Conservation (phyloP, 2,329 filamentous ascomycete species). For the Juglanconis juglandina region DNA sequence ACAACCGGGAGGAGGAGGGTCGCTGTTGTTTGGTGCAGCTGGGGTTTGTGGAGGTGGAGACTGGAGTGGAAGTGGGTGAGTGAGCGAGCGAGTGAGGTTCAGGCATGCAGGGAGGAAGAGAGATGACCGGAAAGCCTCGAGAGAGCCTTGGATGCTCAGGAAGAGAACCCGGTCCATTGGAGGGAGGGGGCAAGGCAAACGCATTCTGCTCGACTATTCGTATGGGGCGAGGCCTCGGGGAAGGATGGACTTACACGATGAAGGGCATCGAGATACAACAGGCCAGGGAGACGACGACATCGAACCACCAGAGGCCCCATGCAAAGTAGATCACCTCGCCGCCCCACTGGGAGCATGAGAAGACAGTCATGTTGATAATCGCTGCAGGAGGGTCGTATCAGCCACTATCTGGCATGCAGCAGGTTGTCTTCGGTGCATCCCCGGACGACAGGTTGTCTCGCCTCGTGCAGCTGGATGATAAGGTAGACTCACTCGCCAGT, state of each 20-base stretch:
- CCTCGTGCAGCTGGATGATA: constrained; percentile 1
- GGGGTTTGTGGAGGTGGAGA: constrained; percentile 27
- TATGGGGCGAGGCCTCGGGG: constrained; percentile 54
- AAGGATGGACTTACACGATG: constrained; percentile 59
- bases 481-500: constrained; percentile 35
- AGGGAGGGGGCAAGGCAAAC: not conserved
- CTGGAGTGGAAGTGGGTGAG: not conserved
- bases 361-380: constrained; percentile 57
- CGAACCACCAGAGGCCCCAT: constrained; percentile 53
- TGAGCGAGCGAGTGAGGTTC: constrained; percentile 37
- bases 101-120: constrained; percentile 46
- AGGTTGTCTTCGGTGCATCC: not conserved
- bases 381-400: constrained; percentile 24
- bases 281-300: constrained; percentile 42
- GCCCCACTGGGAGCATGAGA: constrained; percentile 59
- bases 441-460: not conserved
- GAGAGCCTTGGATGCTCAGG: too few relatives aligned
- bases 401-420: not conserved
- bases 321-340: constrained; percentile 45
- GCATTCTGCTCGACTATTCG: not conserved
- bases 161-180: too few relatives aligned
- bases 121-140: constrained; percentile 29
- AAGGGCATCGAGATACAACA: constrained; percentile 48
- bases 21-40: constrained; percentile 52
- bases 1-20: constrained; percentile 61